Evolutionary conservation across 176 grass and related monocot species (phyloP).

Genomic region (Lolium perenne): DNA sequence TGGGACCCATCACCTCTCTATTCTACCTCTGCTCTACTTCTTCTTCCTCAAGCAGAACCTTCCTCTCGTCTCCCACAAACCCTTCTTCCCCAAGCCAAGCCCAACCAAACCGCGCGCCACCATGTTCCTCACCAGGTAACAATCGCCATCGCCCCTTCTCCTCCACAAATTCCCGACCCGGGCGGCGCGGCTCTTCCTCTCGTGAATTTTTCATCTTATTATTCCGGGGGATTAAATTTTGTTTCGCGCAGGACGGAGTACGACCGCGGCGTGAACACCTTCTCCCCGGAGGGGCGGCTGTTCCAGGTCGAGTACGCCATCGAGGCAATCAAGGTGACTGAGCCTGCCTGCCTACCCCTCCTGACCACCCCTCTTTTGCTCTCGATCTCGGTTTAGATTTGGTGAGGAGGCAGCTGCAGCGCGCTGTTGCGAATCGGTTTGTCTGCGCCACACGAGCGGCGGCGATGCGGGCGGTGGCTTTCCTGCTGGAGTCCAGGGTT

Average conservation of each 20-base stretch:
- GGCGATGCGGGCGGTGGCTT: neutral
- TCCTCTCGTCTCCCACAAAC: neutral
- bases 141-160: neutral
- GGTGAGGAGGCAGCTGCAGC: neutral
- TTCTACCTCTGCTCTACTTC: neutral
- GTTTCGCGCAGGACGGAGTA: constrained; percentile 67
- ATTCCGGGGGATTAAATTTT: neutral
- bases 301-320: constrained; percentile 96
- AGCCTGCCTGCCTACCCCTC: neutral
- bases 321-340: constrained; percentile 80
- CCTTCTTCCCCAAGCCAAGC: neutral
- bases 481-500: neutral
- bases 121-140: constrained; percentile 93
- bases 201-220: neutral
- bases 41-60: neutral
- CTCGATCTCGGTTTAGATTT: constrained; percentile 11
- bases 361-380: neutral
- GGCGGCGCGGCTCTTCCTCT: neutral
- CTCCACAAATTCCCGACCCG: neutral
- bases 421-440: neutral
- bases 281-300: constrained; percentile 80
- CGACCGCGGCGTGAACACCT: constrained; percentile 81
- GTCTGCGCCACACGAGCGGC: neutral
- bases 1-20: neutral
- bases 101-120: constrained; percentile 14